A percentile compares a stretch with the other conserved stretches of the same genome.
Conservation (phyloP, 108 stramenopile species). For the Aurantiochytrium sp. region DNA sequence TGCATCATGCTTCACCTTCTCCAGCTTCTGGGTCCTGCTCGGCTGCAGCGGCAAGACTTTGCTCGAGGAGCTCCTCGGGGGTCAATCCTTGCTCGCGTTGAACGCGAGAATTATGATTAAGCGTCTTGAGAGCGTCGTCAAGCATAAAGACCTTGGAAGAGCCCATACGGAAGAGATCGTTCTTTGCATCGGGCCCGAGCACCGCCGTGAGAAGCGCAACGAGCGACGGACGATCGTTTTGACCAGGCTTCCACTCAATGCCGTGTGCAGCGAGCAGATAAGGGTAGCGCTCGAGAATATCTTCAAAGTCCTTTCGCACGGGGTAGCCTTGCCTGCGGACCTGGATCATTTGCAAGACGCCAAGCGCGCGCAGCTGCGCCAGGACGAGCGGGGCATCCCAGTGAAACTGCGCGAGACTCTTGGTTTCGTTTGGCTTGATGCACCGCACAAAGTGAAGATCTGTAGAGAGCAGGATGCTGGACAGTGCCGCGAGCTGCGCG, state of each 20-base stretch:
- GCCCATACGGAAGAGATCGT: not conserved
- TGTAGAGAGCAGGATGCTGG: slow-evolving; percentile 69
- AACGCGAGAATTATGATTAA: not conserved
- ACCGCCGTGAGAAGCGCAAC: not conserved
- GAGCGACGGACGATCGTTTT: not conserved
- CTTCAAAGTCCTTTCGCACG: not conserved
- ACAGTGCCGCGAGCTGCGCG: slow-evolving; percentile 65
- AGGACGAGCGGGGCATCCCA: not conserved
- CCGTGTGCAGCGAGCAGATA: not conserved
- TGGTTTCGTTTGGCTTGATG: slow-evolving; percentile 84
- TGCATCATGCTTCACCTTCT: too few species aligned
- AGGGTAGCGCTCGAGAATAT: not conserved
- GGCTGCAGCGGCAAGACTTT: not conserved
- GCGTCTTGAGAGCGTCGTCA: not conserved
- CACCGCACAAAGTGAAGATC: slow-evolving; percentile 94
- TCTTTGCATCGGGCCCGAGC: not conserved
- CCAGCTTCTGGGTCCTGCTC: too few species aligned
- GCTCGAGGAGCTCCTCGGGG: not conserved
- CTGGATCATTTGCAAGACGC: not conserved
- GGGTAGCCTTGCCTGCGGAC: not conserved
- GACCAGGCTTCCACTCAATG: not conserved
- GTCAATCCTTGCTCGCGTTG: not conserved
- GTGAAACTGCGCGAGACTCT: not conserved
- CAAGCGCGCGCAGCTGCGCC: not conserved
- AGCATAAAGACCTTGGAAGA: not conserved